Percentiles rank a stretch among this genome's conserved stretches.
These are phyloP conservation scores for Venturia effusa DNA, from an alignment of 2,329 filamentous ascomycete species.

Conservation along the genomic window DNA sequence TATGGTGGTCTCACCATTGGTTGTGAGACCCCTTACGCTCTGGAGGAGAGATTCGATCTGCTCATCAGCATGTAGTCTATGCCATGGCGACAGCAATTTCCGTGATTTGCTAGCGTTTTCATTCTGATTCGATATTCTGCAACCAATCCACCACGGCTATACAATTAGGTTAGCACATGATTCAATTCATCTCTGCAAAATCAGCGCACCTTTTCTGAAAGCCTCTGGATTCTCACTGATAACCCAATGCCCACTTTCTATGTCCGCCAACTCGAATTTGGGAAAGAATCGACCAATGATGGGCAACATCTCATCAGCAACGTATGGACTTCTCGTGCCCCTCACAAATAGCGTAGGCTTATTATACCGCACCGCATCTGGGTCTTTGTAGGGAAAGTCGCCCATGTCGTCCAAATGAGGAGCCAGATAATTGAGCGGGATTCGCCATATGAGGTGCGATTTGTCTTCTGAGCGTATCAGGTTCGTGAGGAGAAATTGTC, in stretches of 20 bases:
- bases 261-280: conserved; percentile 58
- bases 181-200: not conserved
- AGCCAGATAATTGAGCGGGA: conserved; percentile 64
- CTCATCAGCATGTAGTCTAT: not conserved
- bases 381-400: conserved; percentile 77
- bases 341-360: conserved; percentile 73
- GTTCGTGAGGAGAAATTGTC: conserved; percentile 88
- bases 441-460: conserved; percentile 58
- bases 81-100: too few relatives aligned
- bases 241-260: conserved; percentile 78
- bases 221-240: conserved; percentile 78
- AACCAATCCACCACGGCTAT: conserved; percentile 58
- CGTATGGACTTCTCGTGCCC: conserved; percentile 66
- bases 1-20: too few relatives aligned
- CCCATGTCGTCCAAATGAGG: conserved; percentile 63
- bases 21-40: too few relatives aligned
- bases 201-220: conserved; percentile 57
- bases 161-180: conserved; percentile 9
- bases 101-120: not conserved
- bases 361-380: conserved; percentile 55
- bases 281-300: conserved; percentile 75
- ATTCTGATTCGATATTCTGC: conserved; percentile 35
- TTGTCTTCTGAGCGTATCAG: conserved; percentile 42
- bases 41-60: too few relatives aligned
- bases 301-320: conserved; percentile 71